phyloP scores from a whole-genome alignment of 2,329 filamentous ascomycete species.

The Pseudogymnoascus sp. region DNA sequence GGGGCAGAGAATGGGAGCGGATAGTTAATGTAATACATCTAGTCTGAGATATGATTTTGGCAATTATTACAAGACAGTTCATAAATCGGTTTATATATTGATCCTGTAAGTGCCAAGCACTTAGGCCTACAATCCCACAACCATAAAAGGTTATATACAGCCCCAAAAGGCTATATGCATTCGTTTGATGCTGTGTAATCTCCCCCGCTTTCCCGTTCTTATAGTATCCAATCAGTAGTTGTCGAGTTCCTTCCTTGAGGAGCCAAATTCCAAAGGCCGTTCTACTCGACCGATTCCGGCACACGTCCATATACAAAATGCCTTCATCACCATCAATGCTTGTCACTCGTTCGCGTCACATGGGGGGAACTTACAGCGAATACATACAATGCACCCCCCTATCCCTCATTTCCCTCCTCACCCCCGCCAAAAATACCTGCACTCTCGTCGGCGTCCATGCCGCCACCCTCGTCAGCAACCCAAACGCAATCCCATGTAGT shows the following conservation, averaged over 20 bases:
- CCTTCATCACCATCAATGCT: neutral
- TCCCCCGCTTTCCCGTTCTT: neutral
- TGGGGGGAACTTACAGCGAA: neutral
- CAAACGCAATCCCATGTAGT: conserved; percentile 18
- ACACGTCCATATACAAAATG: conserved; percentile 11
- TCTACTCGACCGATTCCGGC: neutral
- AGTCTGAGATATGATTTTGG: neutral
- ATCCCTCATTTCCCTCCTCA: conserved; percentile 30
- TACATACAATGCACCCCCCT: conserved; percentile 29
- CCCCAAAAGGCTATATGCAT: neutral
- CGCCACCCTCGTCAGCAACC: conserved; percentile 31
- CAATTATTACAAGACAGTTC: neutral
- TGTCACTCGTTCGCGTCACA: neutral
- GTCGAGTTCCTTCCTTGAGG: neutral
- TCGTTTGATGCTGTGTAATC: neutral
- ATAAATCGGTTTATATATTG: neutral
- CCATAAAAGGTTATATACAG: neutral
- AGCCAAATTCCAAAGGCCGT: neutral
- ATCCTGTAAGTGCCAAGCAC: neutral
- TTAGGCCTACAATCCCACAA: neutral
- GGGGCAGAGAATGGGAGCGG: neutral
- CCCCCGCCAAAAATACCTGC: conserved; percentile 30
- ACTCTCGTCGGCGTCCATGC: conserved; percentile 30
- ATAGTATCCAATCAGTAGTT: neutral
- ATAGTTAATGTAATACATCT: neutral